Evolutionary conservation across 345 rosid species (phyloP).

Genomic region (Gossypium raimondii): DNA sequence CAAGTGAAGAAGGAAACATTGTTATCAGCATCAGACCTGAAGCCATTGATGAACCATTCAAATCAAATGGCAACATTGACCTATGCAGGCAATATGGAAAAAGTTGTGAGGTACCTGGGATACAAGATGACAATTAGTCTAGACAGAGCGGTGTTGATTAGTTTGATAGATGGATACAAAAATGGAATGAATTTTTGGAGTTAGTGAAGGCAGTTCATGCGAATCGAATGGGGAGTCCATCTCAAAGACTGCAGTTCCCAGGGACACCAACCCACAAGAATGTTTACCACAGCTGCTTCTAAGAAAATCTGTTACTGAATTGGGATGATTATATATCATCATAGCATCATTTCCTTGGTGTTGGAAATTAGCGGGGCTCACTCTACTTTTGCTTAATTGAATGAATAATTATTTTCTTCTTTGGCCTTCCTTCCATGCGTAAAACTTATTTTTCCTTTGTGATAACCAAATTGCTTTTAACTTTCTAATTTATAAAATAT

Average conservation of each 20-base stretch:
- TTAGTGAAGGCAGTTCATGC: slow-evolving; percentile 65
- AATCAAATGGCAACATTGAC: slow-evolving; percentile 93
- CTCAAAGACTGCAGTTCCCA: slow-evolving; percentile 43
- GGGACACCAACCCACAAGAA: slow-evolving; percentile 70
- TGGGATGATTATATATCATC: too few species aligned
- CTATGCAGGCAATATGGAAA: slow-evolving; percentile 88
- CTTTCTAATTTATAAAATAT: too few species aligned
- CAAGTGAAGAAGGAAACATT: slow-evolving; percentile 91
- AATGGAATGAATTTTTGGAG: slow-evolving; percentile 65
- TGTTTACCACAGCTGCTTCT: slow-evolving; percentile 27
- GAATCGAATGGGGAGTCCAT: slow-evolving; percentile 68
- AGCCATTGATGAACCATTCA: slow-evolving; percentile 67
- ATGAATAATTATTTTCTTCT: too few species aligned
- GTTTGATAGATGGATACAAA: slow-evolving; percentile 61
- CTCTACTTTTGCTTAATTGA: too few species aligned
- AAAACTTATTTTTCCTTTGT: too few species aligned
- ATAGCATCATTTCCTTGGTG: too few species aligned
- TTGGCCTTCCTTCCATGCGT: too few species aligned
- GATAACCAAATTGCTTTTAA: too few species aligned
- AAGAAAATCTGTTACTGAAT: background rate
- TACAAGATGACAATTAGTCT: slow-evolving; percentile 72
- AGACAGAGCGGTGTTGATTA: slow-evolving; percentile 58
- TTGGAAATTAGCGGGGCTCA: too few species aligned
- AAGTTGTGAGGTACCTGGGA: slow-evolving; percentile 88
- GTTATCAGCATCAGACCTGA: slow-evolving; percentile 55